Percentiles rank a stretch among this genome's conserved stretches.
Conservation (phyloP, 805 yeast genomes). For the Peterozyma xylosa region DNA sequence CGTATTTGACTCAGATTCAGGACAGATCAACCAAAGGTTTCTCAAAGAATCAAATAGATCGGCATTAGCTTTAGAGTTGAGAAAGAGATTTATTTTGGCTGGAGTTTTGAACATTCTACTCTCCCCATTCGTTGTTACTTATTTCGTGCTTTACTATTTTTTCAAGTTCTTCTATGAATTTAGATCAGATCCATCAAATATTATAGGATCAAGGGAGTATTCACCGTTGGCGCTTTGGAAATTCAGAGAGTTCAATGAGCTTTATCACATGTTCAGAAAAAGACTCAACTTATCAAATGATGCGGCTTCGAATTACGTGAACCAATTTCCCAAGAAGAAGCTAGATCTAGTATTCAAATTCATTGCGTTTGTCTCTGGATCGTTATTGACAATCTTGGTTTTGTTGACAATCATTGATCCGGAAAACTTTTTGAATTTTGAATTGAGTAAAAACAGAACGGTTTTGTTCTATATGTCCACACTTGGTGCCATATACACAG, state of each 20-base stretch:
- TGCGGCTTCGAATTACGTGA: slow-evolving; percentile 75
- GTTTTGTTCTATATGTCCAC: slow-evolving; percentile 83
- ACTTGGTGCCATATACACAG: slow-evolving; percentile 83
- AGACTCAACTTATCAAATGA: slow-evolving; percentile 71
- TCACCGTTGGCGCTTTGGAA: slow-evolving; percentile 96
- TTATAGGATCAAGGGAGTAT: slow-evolving; percentile 77
- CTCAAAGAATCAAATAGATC: slow-evolving; percentile 66
- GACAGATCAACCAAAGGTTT: slow-evolving; percentile 69
- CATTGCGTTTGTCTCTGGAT: slow-evolving; percentile 72
- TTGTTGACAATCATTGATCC: slow-evolving; percentile 75
- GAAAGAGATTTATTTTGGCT: slow-evolving; percentile 77
- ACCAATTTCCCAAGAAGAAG: slow-evolving; percentile 86
- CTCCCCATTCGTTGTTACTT: slow-evolving; percentile 81
- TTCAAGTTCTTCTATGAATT: slow-evolving; percentile 90
- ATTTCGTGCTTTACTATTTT: slow-evolving; percentile 77
- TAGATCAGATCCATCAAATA: slow-evolving; percentile 70
- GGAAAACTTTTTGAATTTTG: slow-evolving; percentile 85
- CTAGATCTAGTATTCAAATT: slow-evolving; percentile 49
- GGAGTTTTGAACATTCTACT: slow-evolving; percentile 76
- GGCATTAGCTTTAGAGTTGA: slow-evolving; percentile 58
- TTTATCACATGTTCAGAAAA: slow-evolving; percentile 79
- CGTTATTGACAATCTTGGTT: slow-evolving; percentile 83
- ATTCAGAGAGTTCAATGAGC: slow-evolving; percentile 87
- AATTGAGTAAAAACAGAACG: slow-evolving; percentile 72
- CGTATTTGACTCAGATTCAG: slow-evolving; percentile 68